Conservation (phyloP, 805 yeast genomes). For the Cyberlindnera suaveolens region DNA sequence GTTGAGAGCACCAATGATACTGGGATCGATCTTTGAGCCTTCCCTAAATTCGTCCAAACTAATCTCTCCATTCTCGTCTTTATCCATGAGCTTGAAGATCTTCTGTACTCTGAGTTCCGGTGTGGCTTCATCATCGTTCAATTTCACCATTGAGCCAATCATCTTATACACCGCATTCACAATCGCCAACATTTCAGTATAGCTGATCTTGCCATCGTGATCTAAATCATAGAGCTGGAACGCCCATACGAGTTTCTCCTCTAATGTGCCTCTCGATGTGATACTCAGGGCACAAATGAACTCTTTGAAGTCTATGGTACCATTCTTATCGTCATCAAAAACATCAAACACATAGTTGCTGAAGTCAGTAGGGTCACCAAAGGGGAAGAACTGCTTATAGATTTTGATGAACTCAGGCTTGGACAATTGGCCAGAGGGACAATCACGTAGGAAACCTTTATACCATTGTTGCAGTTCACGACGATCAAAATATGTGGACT, state of each 20-base stretch:
- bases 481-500: slow-evolving; percentile 85
- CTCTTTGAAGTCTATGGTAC: slow-evolving; percentile 84
- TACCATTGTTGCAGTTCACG: slow-evolving; percentile 98
- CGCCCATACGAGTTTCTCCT: slow-evolving; percentile 86
- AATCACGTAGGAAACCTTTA: slow-evolving; percentile 90
- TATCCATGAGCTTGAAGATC: slow-evolving; percentile 69
- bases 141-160: slow-evolving; percentile 91
- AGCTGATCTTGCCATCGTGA: slow-evolving; percentile 68
- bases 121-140: slow-evolving; percentile 84
- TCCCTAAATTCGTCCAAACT: slow-evolving; percentile 80
- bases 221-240: slow-evolving; percentile 83
- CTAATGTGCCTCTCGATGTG: slow-evolving; percentile 78
- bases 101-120: slow-evolving; percentile 85
- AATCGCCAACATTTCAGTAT: slow-evolving; percentile 73
- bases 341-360: slow-evolving; percentile 84
- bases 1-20: slow-evolving; percentile 68
- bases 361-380: slow-evolving; percentile 93
- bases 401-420: slow-evolving; percentile 86
- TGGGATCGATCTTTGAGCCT: slow-evolving; percentile 73
- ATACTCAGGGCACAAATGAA: slow-evolving; percentile 83
- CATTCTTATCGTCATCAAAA: slow-evolving; percentile 77
- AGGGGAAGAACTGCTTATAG: slow-evolving; percentile 95
- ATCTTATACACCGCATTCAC: slow-evolving; percentile 84
- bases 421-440: slow-evolving; percentile 84
- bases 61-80: slow-evolving; percentile 62